These are phyloP conservation scores for Trifolium subterraneum DNA, from an alignment of 306 rosid genomes.

Conservation along the genomic window DNA sequence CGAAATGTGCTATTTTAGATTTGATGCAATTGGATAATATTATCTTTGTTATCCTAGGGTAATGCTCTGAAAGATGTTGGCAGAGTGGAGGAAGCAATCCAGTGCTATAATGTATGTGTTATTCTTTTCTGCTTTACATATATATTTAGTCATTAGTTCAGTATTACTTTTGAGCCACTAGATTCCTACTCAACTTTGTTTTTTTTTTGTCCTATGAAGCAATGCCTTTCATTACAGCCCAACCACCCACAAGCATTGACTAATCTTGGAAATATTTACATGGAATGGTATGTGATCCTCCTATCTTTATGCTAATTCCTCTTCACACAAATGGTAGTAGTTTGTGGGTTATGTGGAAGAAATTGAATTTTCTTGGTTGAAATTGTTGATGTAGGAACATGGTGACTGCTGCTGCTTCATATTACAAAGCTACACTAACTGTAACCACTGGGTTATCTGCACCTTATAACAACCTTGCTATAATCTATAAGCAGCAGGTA, in stretches of 20 bases:
- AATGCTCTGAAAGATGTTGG: constrained; percentile 95
- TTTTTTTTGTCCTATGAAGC: constrained; percentile 61
- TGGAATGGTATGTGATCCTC: constrained; percentile 79
- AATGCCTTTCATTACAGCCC: constrained; percentile 90
- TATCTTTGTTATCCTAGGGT: constrained; percentile 57
- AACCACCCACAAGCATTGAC: constrained; percentile 98
- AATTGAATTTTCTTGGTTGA: constrained; percentile 21
- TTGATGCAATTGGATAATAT: constrained; percentile 1
- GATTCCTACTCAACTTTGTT: constrained; percentile 37
- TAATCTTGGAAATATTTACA: constrained; percentile 95
- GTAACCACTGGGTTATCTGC: constrained; percentile 97
- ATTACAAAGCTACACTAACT: constrained; percentile 87
- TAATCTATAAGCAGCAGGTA: constrained; percentile 97
- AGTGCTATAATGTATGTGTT: constrained; percentile 79
- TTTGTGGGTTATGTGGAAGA: not conserved
- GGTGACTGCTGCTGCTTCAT: constrained; percentile 92
- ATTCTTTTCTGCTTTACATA: constrained; percentile 10
- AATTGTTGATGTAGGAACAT: constrained; percentile 72
- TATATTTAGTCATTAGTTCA: constrained; percentile 7
- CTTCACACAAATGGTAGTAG: constrained; percentile 14
- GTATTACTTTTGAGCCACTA: constrained; percentile 8
- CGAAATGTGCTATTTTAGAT: not conserved
- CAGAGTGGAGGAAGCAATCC: constrained; percentile 95
- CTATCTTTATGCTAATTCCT: constrained; percentile 1
- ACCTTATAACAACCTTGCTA: constrained; percentile 93